phyloP scores from a whole-genome alignment of 2,329 filamentous ascomycete genomes.

The Aspergillus neotritici region DNA sequence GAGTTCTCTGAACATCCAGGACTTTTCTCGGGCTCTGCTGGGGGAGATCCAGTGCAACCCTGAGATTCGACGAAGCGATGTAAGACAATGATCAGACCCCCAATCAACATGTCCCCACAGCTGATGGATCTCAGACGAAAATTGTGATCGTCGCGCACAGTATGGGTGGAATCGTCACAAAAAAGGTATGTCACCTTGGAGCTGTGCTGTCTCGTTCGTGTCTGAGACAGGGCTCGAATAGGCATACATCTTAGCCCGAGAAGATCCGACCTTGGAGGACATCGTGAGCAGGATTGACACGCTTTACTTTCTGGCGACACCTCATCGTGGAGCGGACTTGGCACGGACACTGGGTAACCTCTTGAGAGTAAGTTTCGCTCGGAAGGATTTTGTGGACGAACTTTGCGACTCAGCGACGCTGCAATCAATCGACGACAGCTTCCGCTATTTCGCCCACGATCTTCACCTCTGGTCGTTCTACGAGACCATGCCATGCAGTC shows the following conservation, averaged over 20 bases:
- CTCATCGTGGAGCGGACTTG: constrained; percentile 24
- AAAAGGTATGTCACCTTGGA: constrained; percentile 13
- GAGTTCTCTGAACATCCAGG: constrained; percentile 6
- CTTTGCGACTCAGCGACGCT: constrained; percentile 35
- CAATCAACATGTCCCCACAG: constrained; percentile 17
- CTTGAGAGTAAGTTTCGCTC: constrained; percentile 18
- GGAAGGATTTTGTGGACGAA: constrained; percentile 32
- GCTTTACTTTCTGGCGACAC: constrained; percentile 27
- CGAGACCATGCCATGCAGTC: constrained; percentile 34
- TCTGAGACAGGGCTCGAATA: too few relatives aligned
- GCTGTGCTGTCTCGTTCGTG: too few relatives aligned
- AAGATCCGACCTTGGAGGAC: constrained; percentile 11
- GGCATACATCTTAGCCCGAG: constrained; percentile 17
- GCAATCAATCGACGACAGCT: constrained; percentile 42
- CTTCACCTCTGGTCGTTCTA: constrained; percentile 44
- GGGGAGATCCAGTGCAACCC: neutral
- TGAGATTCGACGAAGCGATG: too few relatives aligned
- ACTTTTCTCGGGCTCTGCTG: constrained; percentile 27
- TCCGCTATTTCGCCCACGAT: constrained; percentile 35
- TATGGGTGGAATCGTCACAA: constrained; percentile 42
- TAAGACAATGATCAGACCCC: too few relatives aligned
- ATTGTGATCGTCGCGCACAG: constrained; percentile 44
- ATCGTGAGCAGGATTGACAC: constrained; percentile 11
- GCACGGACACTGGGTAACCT: constrained; percentile 25
- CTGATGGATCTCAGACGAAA: constrained; percentile 8